Conservation (phyloP, 257 asterid genomes). For the Prunella vulgaris region DNA sequence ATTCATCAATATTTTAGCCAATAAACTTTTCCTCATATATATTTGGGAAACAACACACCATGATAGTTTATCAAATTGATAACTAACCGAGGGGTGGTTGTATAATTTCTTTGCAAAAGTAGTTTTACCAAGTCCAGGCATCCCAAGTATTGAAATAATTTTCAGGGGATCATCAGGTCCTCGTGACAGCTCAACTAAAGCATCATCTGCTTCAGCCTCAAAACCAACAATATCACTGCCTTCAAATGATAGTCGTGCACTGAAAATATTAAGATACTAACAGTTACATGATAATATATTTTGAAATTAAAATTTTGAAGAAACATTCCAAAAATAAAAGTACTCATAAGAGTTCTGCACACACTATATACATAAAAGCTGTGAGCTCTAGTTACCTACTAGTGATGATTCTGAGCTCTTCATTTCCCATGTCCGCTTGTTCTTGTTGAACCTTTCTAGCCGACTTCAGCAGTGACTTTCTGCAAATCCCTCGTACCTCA, state of each 20-base stretch:
- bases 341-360: neutral
- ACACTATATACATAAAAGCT: neutral
- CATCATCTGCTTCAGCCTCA: neutral
- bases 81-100: neutral
- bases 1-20: neutral
- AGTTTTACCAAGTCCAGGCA: conserved; percentile 9
- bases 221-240: neutral
- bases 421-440: neutral
- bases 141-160: neutral
- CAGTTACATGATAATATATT: neutral
- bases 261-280: neutral
- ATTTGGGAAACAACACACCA: neutral
- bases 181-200: too few relatives aligned
- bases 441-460: neutral
- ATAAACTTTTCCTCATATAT: neutral
- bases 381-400: neutral
- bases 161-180: too few relatives aligned
- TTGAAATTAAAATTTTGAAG: neutral
- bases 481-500: neutral
- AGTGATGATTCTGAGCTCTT: neutral
- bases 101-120: neutral
- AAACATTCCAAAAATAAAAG: neutral
- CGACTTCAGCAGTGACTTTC: neutral
- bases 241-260: neutral
- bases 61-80: neutral